Conservation (phyloP, 2,329 filamentous ascomycete genomes). For the Botrytis cinerea region DNA sequence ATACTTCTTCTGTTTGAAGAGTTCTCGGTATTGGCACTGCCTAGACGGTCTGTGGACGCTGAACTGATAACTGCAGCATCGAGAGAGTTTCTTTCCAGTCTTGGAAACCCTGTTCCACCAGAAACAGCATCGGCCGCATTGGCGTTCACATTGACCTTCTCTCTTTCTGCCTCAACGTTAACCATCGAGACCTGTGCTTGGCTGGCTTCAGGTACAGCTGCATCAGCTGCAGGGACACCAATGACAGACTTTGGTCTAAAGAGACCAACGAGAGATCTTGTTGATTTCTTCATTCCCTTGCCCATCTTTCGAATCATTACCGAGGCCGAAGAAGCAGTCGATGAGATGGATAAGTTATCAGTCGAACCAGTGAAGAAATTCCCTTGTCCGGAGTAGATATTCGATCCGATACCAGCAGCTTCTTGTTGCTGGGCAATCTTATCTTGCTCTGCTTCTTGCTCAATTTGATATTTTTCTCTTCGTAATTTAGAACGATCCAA, state of each 20-base stretch:
- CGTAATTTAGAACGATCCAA: slow-evolving; percentile 59
- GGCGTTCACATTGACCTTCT: slow-evolving; percentile 73
- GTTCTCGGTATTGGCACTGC: slow-evolving; percentile 60
- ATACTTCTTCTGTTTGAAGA: slow-evolving; percentile 79
- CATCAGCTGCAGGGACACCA: slow-evolving; percentile 72
- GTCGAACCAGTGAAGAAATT: slow-evolving; percentile 87
- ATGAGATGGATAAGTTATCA: slow-evolving; percentile 90
- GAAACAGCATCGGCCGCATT: slow-evolving; percentile 67
- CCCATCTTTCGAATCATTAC: slow-evolving; percentile 99
- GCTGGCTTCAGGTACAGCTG: slow-evolving; percentile 64
- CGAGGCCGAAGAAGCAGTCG: slow-evolving; percentile 84
- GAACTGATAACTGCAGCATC: slow-evolving; percentile 60
- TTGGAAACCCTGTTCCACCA: slow-evolving; percentile 79
- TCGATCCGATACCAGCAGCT: slow-evolving; percentile 85
- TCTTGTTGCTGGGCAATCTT: slow-evolving; percentile 92
- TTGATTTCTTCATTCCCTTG: slow-evolving; percentile 94
- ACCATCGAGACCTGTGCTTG: slow-evolving; percentile 92
- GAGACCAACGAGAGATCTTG: slow-evolving; percentile 85
- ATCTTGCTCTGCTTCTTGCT: slow-evolving; percentile 83
- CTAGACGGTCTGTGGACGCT: slow-evolving; percentile 50
- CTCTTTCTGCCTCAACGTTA: slow-evolving; percentile 89
- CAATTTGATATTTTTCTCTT: slow-evolving; percentile 60
- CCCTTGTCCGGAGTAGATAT: slow-evolving; percentile 85
- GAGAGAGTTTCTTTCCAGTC: slow-evolving; percentile 78
- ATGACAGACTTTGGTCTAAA: slow-evolving; percentile 93